Percentiles rank a stretch among this genome's conserved stretches.
Conservation (phyloP, 306 rosid species). For the Hippophae tibetana region DNA sequence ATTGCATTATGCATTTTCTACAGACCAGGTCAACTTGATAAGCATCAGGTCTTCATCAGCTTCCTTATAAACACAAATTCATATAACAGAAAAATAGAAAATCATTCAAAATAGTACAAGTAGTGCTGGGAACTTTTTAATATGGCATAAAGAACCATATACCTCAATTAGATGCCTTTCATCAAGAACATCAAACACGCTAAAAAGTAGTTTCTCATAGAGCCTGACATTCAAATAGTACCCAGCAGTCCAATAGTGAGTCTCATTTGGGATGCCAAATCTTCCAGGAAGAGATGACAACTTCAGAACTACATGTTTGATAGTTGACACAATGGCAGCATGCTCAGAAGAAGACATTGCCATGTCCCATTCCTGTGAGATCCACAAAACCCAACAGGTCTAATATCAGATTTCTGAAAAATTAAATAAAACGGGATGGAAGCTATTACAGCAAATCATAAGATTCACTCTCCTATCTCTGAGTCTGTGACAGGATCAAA, state of each 20-base stretch:
- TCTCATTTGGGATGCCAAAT: conserved; percentile 27
- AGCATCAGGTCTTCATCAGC: conserved; percentile 31
- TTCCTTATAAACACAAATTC: conserved; percentile 26
- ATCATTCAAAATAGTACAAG: conserved; percentile 9
- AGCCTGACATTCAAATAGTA: conserved; percentile 43
- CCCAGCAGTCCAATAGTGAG: conserved; percentile 36
- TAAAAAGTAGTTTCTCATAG: conserved; percentile 41
- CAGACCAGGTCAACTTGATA: conserved; percentile 39
- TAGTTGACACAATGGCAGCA: conserved; percentile 29
- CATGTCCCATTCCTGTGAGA: conserved; percentile 41
- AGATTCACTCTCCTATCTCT: conserved; percentile 2
- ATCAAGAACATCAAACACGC: conserved; percentile 38
- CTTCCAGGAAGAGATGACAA: conserved; percentile 36
- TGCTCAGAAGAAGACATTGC: conserved; percentile 31
- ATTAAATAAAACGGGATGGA: conserved; percentile 6
- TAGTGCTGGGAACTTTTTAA: conserved; percentile 3
- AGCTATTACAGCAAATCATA: not conserved
- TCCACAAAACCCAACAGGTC: conserved; percentile 11
- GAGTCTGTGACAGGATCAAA: not conserved
- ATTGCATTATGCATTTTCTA: conserved; percentile 35
- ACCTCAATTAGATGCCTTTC: conserved; percentile 37
- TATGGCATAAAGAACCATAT: conserved; percentile 6
- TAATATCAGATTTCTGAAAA: conserved; percentile 1
- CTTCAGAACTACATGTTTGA: conserved; percentile 28
- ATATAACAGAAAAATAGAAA: conserved; percentile 3